Evolutionary conservation across 2,329 filamentous ascomycete species (phyloP).

Genomic region (Epichloe typhina): DNA sequence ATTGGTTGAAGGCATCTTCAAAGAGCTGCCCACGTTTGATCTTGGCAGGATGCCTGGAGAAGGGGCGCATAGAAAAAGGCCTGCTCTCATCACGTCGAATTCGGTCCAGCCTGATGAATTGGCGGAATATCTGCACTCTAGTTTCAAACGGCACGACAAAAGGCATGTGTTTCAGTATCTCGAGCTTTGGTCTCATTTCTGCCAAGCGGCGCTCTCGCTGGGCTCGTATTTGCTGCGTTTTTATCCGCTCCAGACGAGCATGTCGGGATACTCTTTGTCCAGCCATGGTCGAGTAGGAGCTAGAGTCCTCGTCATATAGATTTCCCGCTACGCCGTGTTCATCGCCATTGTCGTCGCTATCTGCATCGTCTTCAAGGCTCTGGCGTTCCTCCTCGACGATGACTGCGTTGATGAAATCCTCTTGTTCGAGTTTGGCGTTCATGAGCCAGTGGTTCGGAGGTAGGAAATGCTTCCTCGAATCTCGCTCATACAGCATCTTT

Average conservation of each 20-base stretch:
- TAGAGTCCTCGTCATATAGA: conserved; percentile 15
- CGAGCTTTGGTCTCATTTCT: conserved; percentile 70
- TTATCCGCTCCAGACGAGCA: conserved; percentile 49
- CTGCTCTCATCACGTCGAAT: conserved; percentile 12
- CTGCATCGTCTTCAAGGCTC: conserved; percentile 34
- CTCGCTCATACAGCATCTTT: conserved; percentile 82
- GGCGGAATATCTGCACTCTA: conserved; percentile 80
- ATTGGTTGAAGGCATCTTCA: conserved; percentile 71
- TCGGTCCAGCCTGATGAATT: conserved; percentile 72
- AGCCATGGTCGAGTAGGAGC: conserved; percentile 24
- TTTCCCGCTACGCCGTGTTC: conserved; percentile 22
- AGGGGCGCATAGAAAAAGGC: conserved; percentile 7
- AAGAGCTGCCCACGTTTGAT: conserved; percentile 73
- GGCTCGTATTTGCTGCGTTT: conserved; percentile 50
- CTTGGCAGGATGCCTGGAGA: conserved; percentile 57
- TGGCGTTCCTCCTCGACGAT: conserved; percentile 79
- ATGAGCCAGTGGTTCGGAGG: conserved; percentile 86
- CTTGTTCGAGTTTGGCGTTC: conserved; percentile 78
- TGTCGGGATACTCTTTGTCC: conserved; percentile 50
- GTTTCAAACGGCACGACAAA: conserved; percentile 92
- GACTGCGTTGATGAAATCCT: conserved; percentile 72
- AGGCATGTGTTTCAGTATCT: conserved; percentile 89
- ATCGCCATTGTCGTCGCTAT: conserved; percentile 14
- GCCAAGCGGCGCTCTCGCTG: conserved; percentile 61
- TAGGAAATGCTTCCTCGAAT: conserved; percentile 77